Evolutionary conservation across 129 eudicot species (phyloP), one percentile per base, ranked within the genome.

Genomic region (Flaveria trinervia): DNA sequence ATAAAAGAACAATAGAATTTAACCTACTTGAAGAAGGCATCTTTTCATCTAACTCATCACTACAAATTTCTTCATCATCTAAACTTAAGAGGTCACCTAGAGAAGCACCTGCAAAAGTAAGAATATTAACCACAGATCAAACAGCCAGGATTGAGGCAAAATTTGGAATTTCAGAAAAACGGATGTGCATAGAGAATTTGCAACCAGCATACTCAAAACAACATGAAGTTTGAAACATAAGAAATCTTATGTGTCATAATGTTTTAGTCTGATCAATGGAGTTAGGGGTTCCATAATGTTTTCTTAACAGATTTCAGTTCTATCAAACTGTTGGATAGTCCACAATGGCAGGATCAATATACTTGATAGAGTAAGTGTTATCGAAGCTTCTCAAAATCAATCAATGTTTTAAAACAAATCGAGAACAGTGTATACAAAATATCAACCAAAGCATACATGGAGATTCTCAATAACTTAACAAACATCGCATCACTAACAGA

Each of bases 31-130:
- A 20, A 33, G 77, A 72, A 71, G 75, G 23, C 8, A 77, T 48
- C 9, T 80, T 70, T 66, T 77, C 76, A 20, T 80, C 65, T 46
- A 62, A 69, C 52, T 8, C 64, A 59, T 51, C 50, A 22, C 49
- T 73, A 59, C 76, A 46, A 15, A 64, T 23, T 51, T 71, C 66
- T 36, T 67, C 48, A 52, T 60, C 52, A 10, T 80, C 81, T 75
- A 80, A 68, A 52, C 73, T 66, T 74, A 86, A 80, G 73, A 86
- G 82, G 56, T 86, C 90, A 72, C 23, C 83, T 20, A 86, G 90
- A 76, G 81, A 77, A 57, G 74, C 44, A 69, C 84, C 90, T 83
- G 90, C 70, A 55, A 78, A 67, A 28, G 41, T 56, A 72, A 46
- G 12, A 36, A 30, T 10, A 71, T 9, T 9, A 49, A 68, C 69